Evolutionary conservation across 2,329 filamentous ascomycete species (phyloP).

Genomic region (Botrytis cinerea): DNA sequence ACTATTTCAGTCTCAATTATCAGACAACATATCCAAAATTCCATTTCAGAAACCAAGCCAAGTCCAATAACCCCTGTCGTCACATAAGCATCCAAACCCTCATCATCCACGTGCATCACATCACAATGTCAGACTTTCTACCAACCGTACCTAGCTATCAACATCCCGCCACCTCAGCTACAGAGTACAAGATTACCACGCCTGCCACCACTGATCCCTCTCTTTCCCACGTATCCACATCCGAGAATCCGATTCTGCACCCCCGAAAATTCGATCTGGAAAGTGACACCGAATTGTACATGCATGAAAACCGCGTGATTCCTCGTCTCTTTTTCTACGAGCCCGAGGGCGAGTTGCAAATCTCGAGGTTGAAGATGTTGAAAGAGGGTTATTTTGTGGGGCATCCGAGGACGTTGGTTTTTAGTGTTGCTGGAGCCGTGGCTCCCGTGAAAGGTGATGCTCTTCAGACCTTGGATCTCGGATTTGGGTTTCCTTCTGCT

Average conservation of each 20-base stretch:
- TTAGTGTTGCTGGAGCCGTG: conserved; percentile 13
- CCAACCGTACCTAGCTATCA: conserved; percentile 6
- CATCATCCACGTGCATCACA: background rate
- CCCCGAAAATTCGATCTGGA: conserved; percentile 20
- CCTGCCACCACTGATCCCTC: background rate
- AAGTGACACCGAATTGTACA: conserved; percentile 20
- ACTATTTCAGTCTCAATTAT: background rate
- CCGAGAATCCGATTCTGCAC: conserved; percentile 1
- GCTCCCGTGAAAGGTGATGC: background rate
- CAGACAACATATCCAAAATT: background rate
- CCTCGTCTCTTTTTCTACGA: conserved; percentile 15
- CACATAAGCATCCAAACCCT: background rate
- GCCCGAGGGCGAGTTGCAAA: background rate
- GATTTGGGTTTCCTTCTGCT: background rate
- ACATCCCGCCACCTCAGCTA: background rate
- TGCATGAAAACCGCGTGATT: conserved; percentile 17
- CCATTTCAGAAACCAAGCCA: background rate
- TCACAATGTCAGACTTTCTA: conserved; percentile 1
- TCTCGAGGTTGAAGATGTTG: conserved; percentile 17
- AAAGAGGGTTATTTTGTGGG: conserved; percentile 7
- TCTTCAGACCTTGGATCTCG: background rate
- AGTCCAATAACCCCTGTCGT: background rate
- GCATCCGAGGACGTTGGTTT: conserved; percentile 17
- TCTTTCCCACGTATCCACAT: background rate
- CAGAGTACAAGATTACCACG: background rate